Conservation (phyloP, 179 eudicot genomes). For the Corrigiola litoralis region DNA sequence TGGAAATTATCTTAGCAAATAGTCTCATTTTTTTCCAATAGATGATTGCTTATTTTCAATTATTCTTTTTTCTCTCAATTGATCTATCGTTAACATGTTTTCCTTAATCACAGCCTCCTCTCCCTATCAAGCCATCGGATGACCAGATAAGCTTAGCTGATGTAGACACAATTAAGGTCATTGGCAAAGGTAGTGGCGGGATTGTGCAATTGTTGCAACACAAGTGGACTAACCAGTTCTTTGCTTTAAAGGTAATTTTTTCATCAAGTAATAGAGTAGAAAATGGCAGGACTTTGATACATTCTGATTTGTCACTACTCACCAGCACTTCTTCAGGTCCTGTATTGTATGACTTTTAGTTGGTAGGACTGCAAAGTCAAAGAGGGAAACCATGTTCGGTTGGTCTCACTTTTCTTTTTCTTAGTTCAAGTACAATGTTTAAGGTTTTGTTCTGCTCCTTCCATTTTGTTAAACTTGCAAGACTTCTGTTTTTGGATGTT, state of each 20-base stretch:
- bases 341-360: neutral
- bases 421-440: no score
- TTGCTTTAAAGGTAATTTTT: constrained; percentile 80
- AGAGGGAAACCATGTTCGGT: neutral
- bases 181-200: constrained; percentile 97
- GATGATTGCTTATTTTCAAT: constrained; percentile 2
- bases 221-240: constrained; percentile 97
- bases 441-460: neutral
- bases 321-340: neutral
- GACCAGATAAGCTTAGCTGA: constrained; percentile 90
- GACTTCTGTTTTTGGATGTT: neutral
- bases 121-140: constrained; percentile 83
- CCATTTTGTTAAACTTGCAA: neutral
- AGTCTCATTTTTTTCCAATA: neutral
- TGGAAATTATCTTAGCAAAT: neutral
- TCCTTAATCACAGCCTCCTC: constrained; percentile 79
- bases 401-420: neutral
- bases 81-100: no score
- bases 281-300: neutral
- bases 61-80: constrained; percentile 9
- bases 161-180: constrained; percentile 84
- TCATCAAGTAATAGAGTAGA: neutral
- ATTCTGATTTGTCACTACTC: constrained; percentile 2
- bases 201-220: constrained; percentile 91
- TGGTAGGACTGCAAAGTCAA: neutral